Percentiles rank a stretch among this genome's conserved stretches.
phyloP scores from a whole-genome alignment of 805 yeast genomes.

The Yarrowia divulgata region DNA sequence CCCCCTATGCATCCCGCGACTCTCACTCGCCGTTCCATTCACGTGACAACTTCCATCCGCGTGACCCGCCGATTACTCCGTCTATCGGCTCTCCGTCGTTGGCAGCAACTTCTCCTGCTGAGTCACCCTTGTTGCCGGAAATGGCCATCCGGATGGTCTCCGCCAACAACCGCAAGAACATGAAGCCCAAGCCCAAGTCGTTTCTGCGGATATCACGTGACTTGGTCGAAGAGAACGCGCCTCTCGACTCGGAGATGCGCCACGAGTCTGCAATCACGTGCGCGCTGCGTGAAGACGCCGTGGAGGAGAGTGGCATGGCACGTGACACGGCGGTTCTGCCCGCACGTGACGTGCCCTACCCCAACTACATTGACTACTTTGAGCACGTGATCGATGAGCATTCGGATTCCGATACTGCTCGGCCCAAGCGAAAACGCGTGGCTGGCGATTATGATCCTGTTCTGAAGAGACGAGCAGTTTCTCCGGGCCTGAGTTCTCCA shows the following conservation, averaged over 20 bases:
- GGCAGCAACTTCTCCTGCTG: constrained; percentile 22
- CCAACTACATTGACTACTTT: constrained; percentile 24
- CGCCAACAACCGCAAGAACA: constrained; percentile 38
- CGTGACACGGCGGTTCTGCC: neutral
- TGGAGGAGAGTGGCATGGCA: constrained; percentile 5
- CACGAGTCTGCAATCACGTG: constrained; percentile 46
- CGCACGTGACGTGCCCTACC: constrained; percentile 5
- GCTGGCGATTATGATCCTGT: constrained; percentile 10
- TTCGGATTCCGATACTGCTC: constrained; percentile 30
- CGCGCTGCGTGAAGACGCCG: constrained; percentile 43
- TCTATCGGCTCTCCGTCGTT: constrained; percentile 21
- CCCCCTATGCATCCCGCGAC: constrained; percentile 21
- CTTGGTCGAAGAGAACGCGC: constrained; percentile 44
- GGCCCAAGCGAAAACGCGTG: constrained; percentile 19
- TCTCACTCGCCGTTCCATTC: constrained; percentile 2
- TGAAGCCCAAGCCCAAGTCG: constrained; percentile 44
- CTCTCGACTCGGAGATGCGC: constrained; percentile 45
- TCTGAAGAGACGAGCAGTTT: constrained; percentile 46
- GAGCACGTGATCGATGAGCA: constrained; percentile 32
- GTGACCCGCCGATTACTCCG: constrained; percentile 24
- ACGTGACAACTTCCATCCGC: constrained; percentile 11
- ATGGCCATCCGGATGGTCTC: constrained; percentile 30
- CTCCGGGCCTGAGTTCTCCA: constrained; percentile 44
- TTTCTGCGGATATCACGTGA: constrained; percentile 45
- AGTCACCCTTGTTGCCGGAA: constrained; percentile 8